A percentile compares a stretch with the other conserved stretches of the same genome.
Evolutionary conservation across 495 filamentous ascomycete genomes (phyloP).

Genomic region (Xylaria bambusicola): DNA sequence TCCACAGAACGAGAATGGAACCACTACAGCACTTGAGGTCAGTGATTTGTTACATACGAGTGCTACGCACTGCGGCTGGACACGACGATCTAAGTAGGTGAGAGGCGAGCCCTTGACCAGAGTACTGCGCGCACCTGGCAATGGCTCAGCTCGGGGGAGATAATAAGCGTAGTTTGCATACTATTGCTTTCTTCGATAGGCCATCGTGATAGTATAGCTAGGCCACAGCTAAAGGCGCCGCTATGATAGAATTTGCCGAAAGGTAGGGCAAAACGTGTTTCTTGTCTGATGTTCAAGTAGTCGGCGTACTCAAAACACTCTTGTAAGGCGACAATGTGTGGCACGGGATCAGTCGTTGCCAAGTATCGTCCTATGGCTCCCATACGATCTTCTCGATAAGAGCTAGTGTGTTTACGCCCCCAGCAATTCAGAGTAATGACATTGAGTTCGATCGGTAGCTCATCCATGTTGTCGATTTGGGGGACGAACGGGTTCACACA

Average conservation of each 20-base stretch:
- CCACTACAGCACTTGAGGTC: constrained; percentile 5
- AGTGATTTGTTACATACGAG: not conserved
- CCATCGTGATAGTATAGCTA: constrained; percentile 93
- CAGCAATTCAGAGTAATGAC: constrained; percentile 92
- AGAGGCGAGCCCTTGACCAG: no score
- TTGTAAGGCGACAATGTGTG: constrained; percentile 90
- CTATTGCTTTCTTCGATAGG: constrained; percentile 83
- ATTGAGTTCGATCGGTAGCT: constrained; percentile 58
- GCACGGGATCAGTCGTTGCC: constrained; percentile 63
- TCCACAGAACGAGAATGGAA: constrained; percentile 83
- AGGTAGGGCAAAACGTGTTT: constrained; percentile 77
- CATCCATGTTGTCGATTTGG: constrained; percentile 31
- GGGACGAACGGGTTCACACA: no score
- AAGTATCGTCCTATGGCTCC: constrained; percentile 79
- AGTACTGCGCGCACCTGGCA: not conserved
- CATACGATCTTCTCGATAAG: constrained; percentile 76
- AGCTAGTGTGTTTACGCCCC: constrained; percentile 88
- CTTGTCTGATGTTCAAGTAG: constrained; percentile 75
- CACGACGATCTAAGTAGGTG: not conserved
- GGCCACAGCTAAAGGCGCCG: constrained; percentile 83
- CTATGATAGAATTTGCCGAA: constrained; percentile 93
- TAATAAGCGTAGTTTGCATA: not conserved
- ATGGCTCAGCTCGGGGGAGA: not conserved
- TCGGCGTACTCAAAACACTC: constrained; percentile 95
- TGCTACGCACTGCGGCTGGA: not conserved